Evolutionary conservation across 2,329 filamentous ascomycete genomes (phyloP), one percentile per base, ranked within the genome.

Genomic region (Fusarium sp.): DNA sequence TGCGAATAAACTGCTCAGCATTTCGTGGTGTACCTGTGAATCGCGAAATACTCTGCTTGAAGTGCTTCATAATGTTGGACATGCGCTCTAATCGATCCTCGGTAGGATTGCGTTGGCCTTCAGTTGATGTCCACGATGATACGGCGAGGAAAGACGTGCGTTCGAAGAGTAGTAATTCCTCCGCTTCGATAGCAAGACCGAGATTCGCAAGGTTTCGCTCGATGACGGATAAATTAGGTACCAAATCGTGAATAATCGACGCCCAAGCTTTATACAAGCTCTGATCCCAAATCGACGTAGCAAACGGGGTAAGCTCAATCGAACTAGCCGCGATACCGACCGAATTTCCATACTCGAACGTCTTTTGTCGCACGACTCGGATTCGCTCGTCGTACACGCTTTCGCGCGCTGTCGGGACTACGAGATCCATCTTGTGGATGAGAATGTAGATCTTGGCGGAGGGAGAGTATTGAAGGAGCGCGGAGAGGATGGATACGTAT

Each of bases 341-440:
- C 7, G 77, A 78, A 55, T 78, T 75, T 47, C 84, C 81, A 70
- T 85, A 85, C 75, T 89, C 87, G 42, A 79, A 74, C 4, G 92
- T 94, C 76, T 93, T 93, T 69, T 89, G 88, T 61, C 91, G 88
- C 68, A 98, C 93, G 58, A 94, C 84, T 30, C 88, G 85, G 25
- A 94, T 91, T 65, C 93, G 91, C 75, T 97, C 92, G 67, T 95
- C 90, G 80, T 97, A 98, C 69, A 97, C 89, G 62, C 89, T 84
- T 77, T 94, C 90, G 65, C 94, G 92, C 72, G 92, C 89, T 60
- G 92, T 88, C 41, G 90, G 88, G 72, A 94, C 92, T 50, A 98
- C 93, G 27, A 99, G 88, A 79, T 99, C 96, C 92, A 99, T 98
- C 82, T 99, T 99, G 89, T 99, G 96, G 72, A 99, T 92, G 46